Percentiles rank a stretch among this genome's conserved stretches.
phyloP scores from a whole-genome alignment of 306 rosid genomes.

The Malus fusca region DNA sequence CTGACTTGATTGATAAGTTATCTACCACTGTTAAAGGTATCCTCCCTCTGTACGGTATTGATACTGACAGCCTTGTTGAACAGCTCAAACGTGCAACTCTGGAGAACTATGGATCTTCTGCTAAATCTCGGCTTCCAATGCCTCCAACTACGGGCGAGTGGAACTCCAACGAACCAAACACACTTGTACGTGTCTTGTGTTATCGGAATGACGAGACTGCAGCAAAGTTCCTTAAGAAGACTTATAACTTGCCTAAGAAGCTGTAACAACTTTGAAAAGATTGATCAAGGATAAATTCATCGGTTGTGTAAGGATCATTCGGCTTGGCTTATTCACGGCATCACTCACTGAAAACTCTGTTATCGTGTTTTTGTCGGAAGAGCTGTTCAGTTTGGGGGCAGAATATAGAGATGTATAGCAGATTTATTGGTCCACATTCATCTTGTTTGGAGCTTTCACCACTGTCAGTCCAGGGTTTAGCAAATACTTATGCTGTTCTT shows the following conservation, averaged over 20 bases:
- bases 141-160: slow-evolving; percentile 79
- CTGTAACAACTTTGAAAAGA: slow-evolving; percentile 28
- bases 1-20: slow-evolving; percentile 57
- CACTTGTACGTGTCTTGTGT: slow-evolving; percentile 75
- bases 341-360: background rate
- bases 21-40: slow-evolving; percentile 42
- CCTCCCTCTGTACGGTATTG: slow-evolving; percentile 46
- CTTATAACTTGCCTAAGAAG: slow-evolving; percentile 76
- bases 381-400: background rate
- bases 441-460: background rate
- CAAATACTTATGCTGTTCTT: background rate
- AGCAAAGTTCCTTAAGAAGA: slow-evolving; percentile 90
- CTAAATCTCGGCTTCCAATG: slow-evolving; percentile 66
- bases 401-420: slow-evolving; percentile 2
- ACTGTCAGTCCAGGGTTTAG: background rate
- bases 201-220: slow-evolving; percentile 75
- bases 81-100: slow-evolving; percentile 40
- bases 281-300: background rate
- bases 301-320: background rate
- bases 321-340: background rate
- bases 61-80: slow-evolving; percentile 53
- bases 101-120: slow-evolving; percentile 50
- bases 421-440: slow-evolving; percentile 2
- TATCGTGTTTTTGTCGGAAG: background rate
- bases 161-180: slow-evolving; percentile 81